Base-by-base conservation (phyloP, 805 yeast species). In the Starmerella davenportii region DNA sequence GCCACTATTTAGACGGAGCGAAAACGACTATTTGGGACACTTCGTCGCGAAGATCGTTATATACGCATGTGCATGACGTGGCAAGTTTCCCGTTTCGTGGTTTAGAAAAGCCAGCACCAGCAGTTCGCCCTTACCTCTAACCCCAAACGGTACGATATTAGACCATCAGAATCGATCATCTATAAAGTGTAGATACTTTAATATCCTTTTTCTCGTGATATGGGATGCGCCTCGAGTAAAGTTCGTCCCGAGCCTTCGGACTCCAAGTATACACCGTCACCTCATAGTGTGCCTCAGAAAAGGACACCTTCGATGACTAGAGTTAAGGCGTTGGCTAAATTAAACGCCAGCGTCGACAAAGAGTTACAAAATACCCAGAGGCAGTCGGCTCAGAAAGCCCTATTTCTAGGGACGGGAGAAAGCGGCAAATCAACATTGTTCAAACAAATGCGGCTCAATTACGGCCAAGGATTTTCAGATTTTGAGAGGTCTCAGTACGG, bases 321-420 rank as follows among this genome's bases (percentile, higher is more conserved):
- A 15, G 23, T 21, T 5, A 30, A 49, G 42, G 57, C 51, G 43
- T 35, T 55, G 43, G 29, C 44, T 35, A 48, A 55, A 24, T 53
- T 68, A 38, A 65, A 68, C 39, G 65, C 63, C 37, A 64, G 63
- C 30, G 66, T 68, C 27, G 72, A 69, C 37, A 64, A 60, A 25
- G 45, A 48, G 23, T 39, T 59, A 30, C 30, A 31, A 21, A 37
- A 34, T 30, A 46, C 47, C 29, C 44, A 42, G n/a, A 21, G 15
- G 3, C 30, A 32, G 11, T 32, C 39, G 14, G 23, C 23, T 13
- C 46, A 47, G 19, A 37, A 43, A 54, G 63, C 87, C 43, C 58
- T 87, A 30, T 63, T 87, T n/a, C 50, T 63, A 5, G 66, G 98
- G 4, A 79, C 95, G 0, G 98, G 96, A 14, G 92, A 79, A 52